phyloP scores from a whole-genome alignment of 768 basidiomycete species.

The Chalciporus pseudorubinellus region DNA sequence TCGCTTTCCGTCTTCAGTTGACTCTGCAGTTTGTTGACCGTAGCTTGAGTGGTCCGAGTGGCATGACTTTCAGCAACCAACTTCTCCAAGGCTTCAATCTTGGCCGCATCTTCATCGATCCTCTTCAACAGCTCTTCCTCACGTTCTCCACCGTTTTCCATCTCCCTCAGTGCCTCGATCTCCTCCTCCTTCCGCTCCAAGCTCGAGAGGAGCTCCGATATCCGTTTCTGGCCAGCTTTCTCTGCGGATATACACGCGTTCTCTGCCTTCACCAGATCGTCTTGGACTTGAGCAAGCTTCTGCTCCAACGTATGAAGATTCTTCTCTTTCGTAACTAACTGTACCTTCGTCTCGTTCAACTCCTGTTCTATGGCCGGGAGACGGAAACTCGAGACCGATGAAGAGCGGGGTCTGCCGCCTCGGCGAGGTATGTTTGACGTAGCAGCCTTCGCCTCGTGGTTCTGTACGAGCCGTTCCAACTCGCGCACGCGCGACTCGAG shows the following conservation, averaged over 20 bases:
- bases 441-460: constrained; percentile 32
- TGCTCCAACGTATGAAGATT: constrained; percentile 43
- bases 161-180: constrained; percentile 41
- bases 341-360: constrained; percentile 44
- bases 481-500: constrained; percentile 60
- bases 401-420: constrained; percentile 50
- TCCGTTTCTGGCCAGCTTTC: constrained; percentile 41
- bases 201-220: constrained; percentile 41
- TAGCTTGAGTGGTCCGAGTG: constrained; percentile 27
- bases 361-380: constrained; percentile 56
- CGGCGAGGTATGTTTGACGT: constrained; percentile 34
- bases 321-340: constrained; percentile 43
- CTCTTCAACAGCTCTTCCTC: constrained; percentile 62
- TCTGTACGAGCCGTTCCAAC: constrained; percentile 45
- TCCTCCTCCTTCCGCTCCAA: constrained; percentile 64
- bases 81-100: constrained; percentile 55
- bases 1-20: constrained; percentile 43
- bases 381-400: constrained; percentile 53
- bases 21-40: constrained; percentile 40
- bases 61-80: constrained; percentile 43
- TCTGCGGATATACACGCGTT: constrained; percentile 61
- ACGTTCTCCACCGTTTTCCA: constrained; percentile 42
- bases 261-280: constrained; percentile 48
- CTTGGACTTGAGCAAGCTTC: constrained; percentile 49
- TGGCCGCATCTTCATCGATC: constrained; percentile 72